Percentiles rank a stretch among this genome's conserved stretches.
phyloP scores from a whole-genome alignment of 2,329 filamentous ascomycete species.

The Chaetomiaceae sp. region DNA sequence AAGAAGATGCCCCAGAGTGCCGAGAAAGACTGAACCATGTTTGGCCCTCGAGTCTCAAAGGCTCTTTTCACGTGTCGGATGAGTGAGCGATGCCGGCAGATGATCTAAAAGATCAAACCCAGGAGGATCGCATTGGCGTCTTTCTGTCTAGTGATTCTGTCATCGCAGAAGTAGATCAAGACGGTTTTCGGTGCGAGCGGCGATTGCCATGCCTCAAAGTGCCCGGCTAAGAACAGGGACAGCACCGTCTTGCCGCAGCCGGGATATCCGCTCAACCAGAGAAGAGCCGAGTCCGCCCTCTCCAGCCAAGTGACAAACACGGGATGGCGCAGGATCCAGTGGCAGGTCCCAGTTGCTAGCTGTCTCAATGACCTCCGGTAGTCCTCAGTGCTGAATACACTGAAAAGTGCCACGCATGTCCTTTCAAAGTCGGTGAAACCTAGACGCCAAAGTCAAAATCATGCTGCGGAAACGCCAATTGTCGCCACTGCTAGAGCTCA shows the following conservation, averaged over 20 bases:
- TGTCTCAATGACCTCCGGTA: constrained; percentile 30
- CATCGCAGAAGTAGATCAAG: constrained; percentile 35
- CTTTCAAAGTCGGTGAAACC: constrained; percentile 33
- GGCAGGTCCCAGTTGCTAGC: constrained; percentile 34
- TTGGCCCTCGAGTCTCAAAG: constrained; percentile 31
- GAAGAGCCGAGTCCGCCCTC: constrained; percentile 28
- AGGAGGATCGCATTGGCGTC: constrained; percentile 35
- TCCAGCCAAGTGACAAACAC: constrained; percentile 31
- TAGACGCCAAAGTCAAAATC: constrained; percentile 21
- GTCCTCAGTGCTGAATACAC: constrained; percentile 29
- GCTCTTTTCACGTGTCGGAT: constrained; percentile 31
- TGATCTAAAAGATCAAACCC: constrained; percentile 34
- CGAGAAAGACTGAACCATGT: constrained; percentile 33
- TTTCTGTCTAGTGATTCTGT: constrained; percentile 32
- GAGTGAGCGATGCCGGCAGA: constrained; percentile 31
- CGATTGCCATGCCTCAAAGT: constrained; percentile 22
- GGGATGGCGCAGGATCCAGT: constrained; percentile 33
- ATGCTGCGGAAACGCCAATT: no score
- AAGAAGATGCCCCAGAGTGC: constrained; percentile 35
- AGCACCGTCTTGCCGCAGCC: constrained; percentile 37
- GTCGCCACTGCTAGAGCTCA: no score
- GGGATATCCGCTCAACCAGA: constrained; percentile 37
- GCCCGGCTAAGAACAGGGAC: constrained; percentile 32
- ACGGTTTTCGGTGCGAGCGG: constrained; percentile 16
- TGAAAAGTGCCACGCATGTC: constrained; percentile 32